phyloP scores from a whole-genome alignment of 1,284 basidiomycete genomes.

The Trichosporon inkin region DNA sequence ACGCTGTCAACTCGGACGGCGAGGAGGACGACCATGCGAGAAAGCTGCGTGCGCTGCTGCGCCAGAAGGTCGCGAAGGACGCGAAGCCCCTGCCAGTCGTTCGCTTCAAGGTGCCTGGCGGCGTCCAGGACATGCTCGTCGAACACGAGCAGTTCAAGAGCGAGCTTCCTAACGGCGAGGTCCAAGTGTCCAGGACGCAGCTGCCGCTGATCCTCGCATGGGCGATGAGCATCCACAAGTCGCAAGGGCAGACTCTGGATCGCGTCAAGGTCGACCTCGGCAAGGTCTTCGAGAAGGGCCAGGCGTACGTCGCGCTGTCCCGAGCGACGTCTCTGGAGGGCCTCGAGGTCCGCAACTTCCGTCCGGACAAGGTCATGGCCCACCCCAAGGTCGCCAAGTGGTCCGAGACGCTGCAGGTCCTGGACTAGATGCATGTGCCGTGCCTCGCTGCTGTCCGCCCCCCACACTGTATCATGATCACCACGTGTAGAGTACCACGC shows the following conservation, averaged over 20 bases:
- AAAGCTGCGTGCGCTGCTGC: conserved; percentile 42
- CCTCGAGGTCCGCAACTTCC: conserved; percentile 84
- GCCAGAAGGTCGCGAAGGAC: conserved; percentile 31
- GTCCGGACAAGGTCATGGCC: conserved; percentile 68
- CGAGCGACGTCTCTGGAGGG: conserved; percentile 89
- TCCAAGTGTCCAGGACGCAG: conserved; percentile 70
- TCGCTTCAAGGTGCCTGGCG: conserved; percentile 63
- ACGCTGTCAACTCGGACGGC: conserved; percentile 23
- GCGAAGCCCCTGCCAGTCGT: conserved; percentile 63
- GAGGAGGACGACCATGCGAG: conserved; percentile 46
- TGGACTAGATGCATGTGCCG: conserved; percentile 18
- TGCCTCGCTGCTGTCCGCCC: not conserved
- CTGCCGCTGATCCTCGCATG: conserved; percentile 80
- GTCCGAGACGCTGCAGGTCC: conserved; percentile 29
- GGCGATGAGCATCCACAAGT: conserved; percentile 95
- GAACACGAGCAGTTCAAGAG: conserved; percentile 74
- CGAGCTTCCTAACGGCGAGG: conserved; percentile 74
- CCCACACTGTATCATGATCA: conserved; percentile 4
- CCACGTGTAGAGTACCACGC: not conserved
- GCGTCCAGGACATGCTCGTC: conserved; percentile 61
- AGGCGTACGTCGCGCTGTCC: conserved; percentile 89
- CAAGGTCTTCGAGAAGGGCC: conserved; percentile 73
- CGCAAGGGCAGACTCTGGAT: conserved; percentile 70
- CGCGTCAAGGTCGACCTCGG: conserved; percentile 52
- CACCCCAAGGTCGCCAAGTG: conserved; percentile 54